Conservation (phyloP, 495 filamentous ascomycete genomes). For the Haplographium delicatum region DNA sequence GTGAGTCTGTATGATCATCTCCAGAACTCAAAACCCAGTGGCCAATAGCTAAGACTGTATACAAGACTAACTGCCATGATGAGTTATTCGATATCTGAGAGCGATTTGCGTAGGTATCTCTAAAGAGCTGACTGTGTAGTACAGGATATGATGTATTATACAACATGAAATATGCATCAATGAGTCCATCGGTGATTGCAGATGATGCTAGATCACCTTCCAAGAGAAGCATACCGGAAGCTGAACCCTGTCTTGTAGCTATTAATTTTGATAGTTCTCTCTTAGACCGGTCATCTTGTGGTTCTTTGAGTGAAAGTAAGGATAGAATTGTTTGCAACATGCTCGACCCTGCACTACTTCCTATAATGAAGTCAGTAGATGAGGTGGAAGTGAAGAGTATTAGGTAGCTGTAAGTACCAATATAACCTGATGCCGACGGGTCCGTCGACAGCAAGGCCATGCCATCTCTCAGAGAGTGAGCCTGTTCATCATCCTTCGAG, state of each 20-base stretch:
- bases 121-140: slow-evolving; percentile 47
- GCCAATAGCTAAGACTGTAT: slow-evolving; percentile 44
- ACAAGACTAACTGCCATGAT: slow-evolving; percentile 46
- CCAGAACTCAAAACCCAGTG: slow-evolving; percentile 39
- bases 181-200: slow-evolving; percentile 33
- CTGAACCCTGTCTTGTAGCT: slow-evolving; percentile 1
- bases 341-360: neutral
- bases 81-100: slow-evolving; percentile 39
- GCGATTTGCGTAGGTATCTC: slow-evolving; percentile 47
- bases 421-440: slow-evolving; percentile 46
- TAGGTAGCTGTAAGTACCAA: slow-evolving; percentile 40
- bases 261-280: slow-evolving; percentile 6
- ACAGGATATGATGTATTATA: slow-evolving; percentile 52
- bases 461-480: slow-evolving; percentile 31
- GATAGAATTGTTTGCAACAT: slow-evolving; percentile 12
- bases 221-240: slow-evolving; percentile 3
- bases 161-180: slow-evolving; percentile 48
- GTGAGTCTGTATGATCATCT: slow-evolving; percentile 42
- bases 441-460: slow-evolving; percentile 47
- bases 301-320: slow-evolving; percentile 3
- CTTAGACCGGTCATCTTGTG: slow-evolving; percentile 9
- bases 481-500: slow-evolving; percentile 6
- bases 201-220: slow-evolving; percentile 27
- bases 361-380: neutral
- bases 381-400: neutral